Conservation (phyloP, 192 early-diverging fungal genomes). For the Coemansia nantahalensis region DNA sequence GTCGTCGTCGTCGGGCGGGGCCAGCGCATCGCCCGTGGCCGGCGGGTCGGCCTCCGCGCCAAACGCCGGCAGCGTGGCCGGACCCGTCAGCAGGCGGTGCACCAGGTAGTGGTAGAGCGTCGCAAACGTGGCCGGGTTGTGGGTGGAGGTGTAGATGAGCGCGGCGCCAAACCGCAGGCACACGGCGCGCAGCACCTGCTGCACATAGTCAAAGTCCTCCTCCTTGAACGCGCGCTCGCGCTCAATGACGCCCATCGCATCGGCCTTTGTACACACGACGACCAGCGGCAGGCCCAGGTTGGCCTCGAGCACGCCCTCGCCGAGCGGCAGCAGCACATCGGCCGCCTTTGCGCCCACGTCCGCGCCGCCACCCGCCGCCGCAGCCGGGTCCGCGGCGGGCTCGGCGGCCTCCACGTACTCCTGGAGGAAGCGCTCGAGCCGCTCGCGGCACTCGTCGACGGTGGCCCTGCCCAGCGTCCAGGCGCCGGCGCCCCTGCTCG, state of each 20-base stretch:
- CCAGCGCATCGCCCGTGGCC: slow-evolving; percentile 6
- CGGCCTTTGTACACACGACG: slow-evolving; percentile 85
- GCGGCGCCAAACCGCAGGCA: slow-evolving; percentile 89
- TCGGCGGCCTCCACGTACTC: slow-evolving; percentile 62
- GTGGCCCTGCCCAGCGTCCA: slow-evolving; percentile 68
- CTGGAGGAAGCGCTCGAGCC: slow-evolving; percentile 66
- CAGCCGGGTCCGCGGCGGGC: slow-evolving; percentile 17
- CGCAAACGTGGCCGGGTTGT: slow-evolving; percentile 71
- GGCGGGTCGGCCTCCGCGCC: slow-evolving; percentile 4
- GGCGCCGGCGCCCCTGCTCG: slow-evolving; percentile 3
- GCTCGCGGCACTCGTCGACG: slow-evolving; percentile 68
- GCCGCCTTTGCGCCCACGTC: slow-evolving; percentile 9
- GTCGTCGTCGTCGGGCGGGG: not conserved
- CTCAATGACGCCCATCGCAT: slow-evolving; percentile 71
- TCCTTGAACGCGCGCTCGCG: slow-evolving; percentile 82
- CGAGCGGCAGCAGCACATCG: slow-evolving; percentile 66
- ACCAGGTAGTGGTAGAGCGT: slow-evolving; percentile 79
- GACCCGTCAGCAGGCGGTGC: slow-evolving; percentile 59
- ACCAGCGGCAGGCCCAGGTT: slow-evolving; percentile 89
- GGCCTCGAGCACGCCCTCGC: slow-evolving; percentile 72
- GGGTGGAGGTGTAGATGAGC: slow-evolving; percentile 85
- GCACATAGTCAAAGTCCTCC: slow-evolving; percentile 94
- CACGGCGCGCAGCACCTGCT: slow-evolving; percentile 84
- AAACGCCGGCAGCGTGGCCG: slow-evolving; percentile 16
- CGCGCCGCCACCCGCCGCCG: not conserved